Base-by-base conservation (phyloP, 495 filamentous ascomycete species). In the Pyrenula massariospora region DNA sequence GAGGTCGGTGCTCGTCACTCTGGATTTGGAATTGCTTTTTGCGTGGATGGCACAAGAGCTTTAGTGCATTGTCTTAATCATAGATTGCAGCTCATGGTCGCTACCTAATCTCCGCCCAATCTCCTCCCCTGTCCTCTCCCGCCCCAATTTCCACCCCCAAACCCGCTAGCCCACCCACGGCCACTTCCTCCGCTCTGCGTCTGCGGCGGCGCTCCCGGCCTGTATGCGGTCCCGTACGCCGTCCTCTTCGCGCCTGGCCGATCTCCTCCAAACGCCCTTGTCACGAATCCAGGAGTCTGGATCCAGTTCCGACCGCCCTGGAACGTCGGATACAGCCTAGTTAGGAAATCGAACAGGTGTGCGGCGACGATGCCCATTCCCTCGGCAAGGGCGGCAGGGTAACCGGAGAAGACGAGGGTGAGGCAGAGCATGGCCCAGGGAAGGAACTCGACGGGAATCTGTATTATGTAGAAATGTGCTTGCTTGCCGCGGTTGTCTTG, bases 281-380 rank as follows among this genome's bases (percentile, higher is more conserved):
- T 80, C 54, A 95, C 65, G 54, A 87, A 79, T 0, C 54, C 62
- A 1, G 91, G 91, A 0, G 90, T 91, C 15, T 67, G 68, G 50
- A 95, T 70, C 54, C 81, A 77, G 62, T 88, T 92, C 24, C 70
- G 69, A 2, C 90, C 90, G 53, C 86, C 84, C 21, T 89, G 90
- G 70, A 91, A 91, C 48, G 82, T 78, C 15, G 91, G 91, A 71
- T 86, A 95, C 24, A 92, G 77, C 48, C 84, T 78, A 2, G 86
- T 89, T 50, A 94, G 66, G 63, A 95, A 96, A 63, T 95, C 86
- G 66, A 90, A 87, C 22, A 90, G 65, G 66, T 95, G 91, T 22
- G 89, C 91, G 19, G 88, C 88, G 42, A 91, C 53, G 24, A 96
- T 77, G 19, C 91, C 91, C 19, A 72, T 86, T 47, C 75, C 61